These are phyloP conservation scores for Tylopilus sp. DNA, from an alignment of 768 basidiomycete genomes.

Conservation along the genomic window DNA sequence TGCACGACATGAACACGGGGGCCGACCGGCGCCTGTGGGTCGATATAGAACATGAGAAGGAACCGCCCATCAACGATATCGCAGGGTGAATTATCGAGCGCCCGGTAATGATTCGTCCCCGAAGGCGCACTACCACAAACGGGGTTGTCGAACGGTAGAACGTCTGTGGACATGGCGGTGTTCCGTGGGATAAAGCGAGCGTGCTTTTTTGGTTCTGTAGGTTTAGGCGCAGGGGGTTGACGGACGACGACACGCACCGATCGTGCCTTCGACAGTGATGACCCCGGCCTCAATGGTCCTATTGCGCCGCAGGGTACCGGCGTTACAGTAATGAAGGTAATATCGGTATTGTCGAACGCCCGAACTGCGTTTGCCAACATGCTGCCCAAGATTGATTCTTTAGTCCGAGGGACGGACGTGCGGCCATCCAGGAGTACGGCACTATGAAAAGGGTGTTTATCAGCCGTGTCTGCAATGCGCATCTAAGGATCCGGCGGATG, in stretches of 20 bases:
- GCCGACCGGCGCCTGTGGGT: conserved; percentile 1
- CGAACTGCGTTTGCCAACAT: conserved; percentile 17
- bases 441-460: conserved; percentile 2
- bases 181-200: not conserved
- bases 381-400: conserved; percentile 1
- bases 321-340: conserved; percentile 5
- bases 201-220: not conserved
- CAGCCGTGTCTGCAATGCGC: not conserved
- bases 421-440: conserved; percentile 5
- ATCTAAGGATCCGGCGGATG: not conserved
- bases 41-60: not conserved
- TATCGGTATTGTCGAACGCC: conserved; percentile 18
- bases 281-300: conserved; percentile 1
- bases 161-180: not conserved
- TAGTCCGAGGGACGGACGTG: not conserved
- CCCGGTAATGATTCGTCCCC: not conserved
- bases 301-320: conserved; percentile 1
- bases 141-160: not conserved
- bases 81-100: conserved; percentile 11
- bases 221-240: not conserved
- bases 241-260: conserved; percentile 8
- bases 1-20: conserved; percentile 1
- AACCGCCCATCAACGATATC: conserved; percentile 5
- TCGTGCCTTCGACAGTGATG: conserved; percentile 11
- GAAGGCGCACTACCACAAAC: conserved; percentile 5